phyloP scores from a whole-genome alignment of 2,329 filamentous ascomycete species.

The Neurospora sp. region DNA sequence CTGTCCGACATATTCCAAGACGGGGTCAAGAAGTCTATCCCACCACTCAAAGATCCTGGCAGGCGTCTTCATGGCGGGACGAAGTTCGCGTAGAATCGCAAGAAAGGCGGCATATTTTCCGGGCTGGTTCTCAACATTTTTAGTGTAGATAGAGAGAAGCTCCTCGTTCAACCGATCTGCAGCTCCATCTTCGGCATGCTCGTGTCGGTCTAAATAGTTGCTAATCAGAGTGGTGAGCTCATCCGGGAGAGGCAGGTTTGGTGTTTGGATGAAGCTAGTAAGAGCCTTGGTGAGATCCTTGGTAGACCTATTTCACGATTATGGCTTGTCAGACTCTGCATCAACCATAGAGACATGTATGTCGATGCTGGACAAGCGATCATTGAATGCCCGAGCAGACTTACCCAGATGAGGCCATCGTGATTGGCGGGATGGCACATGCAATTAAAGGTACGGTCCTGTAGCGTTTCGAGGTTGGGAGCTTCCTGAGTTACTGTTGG shows the following conservation, averaged over 20 bases:
- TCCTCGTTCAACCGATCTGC: slow-evolving; percentile 68
- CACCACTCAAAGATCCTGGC: slow-evolving; percentile 62
- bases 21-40: slow-evolving; percentile 49
- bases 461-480: neutral
- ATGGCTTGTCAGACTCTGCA: neutral
- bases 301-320: slow-evolving; percentile 33
- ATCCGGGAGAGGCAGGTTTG: slow-evolving; percentile 53
- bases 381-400: slow-evolving; percentile 2
- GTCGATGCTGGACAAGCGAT: neutral
- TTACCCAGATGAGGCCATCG: slow-evolving; percentile 20
- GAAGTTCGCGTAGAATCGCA: slow-evolving; percentile 52
- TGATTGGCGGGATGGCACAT: slow-evolving; percentile 11
- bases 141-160: slow-evolving; percentile 55
- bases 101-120: slow-evolving; percentile 58
- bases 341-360: neutral
- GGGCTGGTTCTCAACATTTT: slow-evolving; percentile 46
- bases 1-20: slow-evolving; percentile 43
- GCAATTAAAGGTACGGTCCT: neutral
- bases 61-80: slow-evolving; percentile 52
- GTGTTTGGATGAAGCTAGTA: slow-evolving; percentile 36
- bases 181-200: slow-evolving; percentile 55
- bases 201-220: slow-evolving; percentile 57
- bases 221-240: slow-evolving; percentile 53
- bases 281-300: slow-evolving; percentile 53
- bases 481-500: neutral